A percentile compares a stretch with the other conserved stretches of the same genome.
These are phyloP conservation scores for Neurospora intermedia DNA, from an alignment of 495 filamentous ascomycete genomes.

Conservation along the genomic window DNA sequence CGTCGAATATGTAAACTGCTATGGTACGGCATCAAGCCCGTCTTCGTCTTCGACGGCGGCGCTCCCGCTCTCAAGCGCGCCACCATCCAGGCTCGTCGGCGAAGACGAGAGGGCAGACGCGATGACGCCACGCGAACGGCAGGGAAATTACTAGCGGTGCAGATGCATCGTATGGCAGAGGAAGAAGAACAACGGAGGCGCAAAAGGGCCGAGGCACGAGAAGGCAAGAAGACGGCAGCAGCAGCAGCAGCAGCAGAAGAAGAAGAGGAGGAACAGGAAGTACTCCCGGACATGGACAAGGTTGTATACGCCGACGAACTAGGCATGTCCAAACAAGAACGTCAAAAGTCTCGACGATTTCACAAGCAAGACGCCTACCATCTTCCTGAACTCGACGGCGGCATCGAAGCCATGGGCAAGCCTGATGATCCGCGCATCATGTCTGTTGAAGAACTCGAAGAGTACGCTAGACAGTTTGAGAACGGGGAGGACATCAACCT, in stretches of 20 bases:
- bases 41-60: conserved; percentile 97
- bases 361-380: conserved; percentile 90
- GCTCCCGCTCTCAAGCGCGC: conserved; percentile 85
- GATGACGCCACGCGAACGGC: conserved; percentile 91
- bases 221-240: background rate
- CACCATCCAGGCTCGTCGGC: conserved; percentile 71
- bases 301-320: conserved; percentile 84
- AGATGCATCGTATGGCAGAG: conserved; percentile 81
- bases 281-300: conserved; percentile 49
- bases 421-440: conserved; percentile 90
- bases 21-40: conserved; percentile 90
- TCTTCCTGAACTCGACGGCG: conserved; percentile 68
- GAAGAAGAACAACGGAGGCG: conserved; percentile 63
- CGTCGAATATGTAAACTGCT: conserved; percentile 93
- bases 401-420: conserved; percentile 73
- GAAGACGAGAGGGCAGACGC: conserved; percentile 71
- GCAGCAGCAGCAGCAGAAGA: conserved; percentile 18
- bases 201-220: conserved; percentile 25
- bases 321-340: conserved; percentile 68
- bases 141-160: conserved; percentile 78
- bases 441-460: conserved; percentile 83
- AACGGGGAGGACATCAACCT: conserved; percentile 91
- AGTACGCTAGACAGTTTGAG: conserved; percentile 86
- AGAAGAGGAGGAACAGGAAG: conserved; percentile 50
- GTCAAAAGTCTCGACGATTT: conserved; percentile 64